Evolutionary conservation across 2,329 filamentous ascomycete genomes (phyloP).

Genomic region (Cladophialophora bantiana): DNA sequence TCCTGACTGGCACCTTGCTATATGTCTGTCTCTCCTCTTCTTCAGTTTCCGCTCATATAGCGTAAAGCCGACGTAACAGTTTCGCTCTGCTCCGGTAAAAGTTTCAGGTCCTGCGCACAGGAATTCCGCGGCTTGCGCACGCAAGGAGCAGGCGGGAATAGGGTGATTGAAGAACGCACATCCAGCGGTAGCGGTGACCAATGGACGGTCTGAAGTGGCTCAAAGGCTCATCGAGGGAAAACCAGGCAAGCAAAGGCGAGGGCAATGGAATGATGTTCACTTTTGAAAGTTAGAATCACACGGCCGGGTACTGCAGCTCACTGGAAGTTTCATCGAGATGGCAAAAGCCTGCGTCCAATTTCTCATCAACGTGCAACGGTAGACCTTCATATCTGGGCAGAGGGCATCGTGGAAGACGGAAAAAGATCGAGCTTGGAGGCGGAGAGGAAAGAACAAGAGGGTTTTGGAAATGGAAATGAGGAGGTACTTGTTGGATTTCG

Average conservation of each 20-base stretch:
- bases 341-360: not conserved
- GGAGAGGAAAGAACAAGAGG: not conserved
- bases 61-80: not conserved
- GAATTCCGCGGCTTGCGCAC: conserved; percentile 11
- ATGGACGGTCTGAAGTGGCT: not conserved
- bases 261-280: conserved; percentile 2
- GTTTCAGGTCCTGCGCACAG: not conserved
- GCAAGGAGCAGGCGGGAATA: not conserved
- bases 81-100: not conserved
- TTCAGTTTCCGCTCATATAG: conserved; percentile 10
- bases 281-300: not conserved
- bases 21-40: conserved; percentile 16
- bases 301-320: not conserved
- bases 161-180: not conserved
- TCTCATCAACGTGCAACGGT: not conserved
- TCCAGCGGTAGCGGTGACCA: not conserved
- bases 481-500: not conserved
- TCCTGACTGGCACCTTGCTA: conserved; percentile 29
- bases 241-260: not conserved
- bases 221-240: not conserved
- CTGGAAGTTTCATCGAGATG: not conserved
- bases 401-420: not conserved
- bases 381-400: not conserved
- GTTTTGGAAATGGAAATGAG: not conserved
- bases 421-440: not conserved